Conservation (phyloP, 306 rosid species). For the Argentina anserina region DNA sequence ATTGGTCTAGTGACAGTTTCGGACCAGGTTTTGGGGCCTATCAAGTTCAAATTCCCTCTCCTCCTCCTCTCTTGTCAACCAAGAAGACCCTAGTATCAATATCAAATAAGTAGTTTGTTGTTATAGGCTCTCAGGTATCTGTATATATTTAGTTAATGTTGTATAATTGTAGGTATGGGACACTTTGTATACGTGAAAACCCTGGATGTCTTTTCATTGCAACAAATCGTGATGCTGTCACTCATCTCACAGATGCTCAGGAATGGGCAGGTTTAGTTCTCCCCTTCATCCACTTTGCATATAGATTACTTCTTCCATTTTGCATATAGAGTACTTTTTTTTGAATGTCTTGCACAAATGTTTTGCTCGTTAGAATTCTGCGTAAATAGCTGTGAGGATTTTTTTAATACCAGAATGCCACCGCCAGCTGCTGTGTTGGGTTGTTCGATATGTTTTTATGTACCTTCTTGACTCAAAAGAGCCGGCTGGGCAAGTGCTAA, state of each 20-base stretch:
- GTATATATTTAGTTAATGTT: slow-evolving; percentile 7
- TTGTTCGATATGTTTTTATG: neutral
- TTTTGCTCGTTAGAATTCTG: neutral
- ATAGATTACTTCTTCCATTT: no score
- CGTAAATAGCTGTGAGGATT: neutral
- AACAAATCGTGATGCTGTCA: slow-evolving; percentile 95
- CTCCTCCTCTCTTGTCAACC: neutral
- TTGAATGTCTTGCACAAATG: neutral
- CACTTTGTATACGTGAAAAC: slow-evolving; percentile 94
- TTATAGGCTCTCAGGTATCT: slow-evolving; percentile 3
- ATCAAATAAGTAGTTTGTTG: neutral
- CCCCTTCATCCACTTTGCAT: neutral
- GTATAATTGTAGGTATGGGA: slow-evolving; percentile 63
- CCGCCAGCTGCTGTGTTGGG: neutral
- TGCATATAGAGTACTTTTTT: neutral
- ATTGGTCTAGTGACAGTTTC: neutral
- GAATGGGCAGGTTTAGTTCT: slow-evolving; percentile 93
- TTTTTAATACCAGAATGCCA: neutral
- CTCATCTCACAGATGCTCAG: slow-evolving; percentile 99
- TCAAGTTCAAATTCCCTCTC: neutral
- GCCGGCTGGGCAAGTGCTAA: neutral
- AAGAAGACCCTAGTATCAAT: neutral
- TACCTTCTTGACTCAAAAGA: slow-evolving; percentile 3
- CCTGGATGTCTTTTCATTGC: slow-evolving; percentile 99
- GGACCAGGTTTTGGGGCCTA: neutral